Percentiles rank a stretch among this genome's conserved stretches.
phyloP scores from a whole-genome alignment of 2,329 filamentous ascomycete genomes.

The Davidsoniella neocaledoniae region DNA sequence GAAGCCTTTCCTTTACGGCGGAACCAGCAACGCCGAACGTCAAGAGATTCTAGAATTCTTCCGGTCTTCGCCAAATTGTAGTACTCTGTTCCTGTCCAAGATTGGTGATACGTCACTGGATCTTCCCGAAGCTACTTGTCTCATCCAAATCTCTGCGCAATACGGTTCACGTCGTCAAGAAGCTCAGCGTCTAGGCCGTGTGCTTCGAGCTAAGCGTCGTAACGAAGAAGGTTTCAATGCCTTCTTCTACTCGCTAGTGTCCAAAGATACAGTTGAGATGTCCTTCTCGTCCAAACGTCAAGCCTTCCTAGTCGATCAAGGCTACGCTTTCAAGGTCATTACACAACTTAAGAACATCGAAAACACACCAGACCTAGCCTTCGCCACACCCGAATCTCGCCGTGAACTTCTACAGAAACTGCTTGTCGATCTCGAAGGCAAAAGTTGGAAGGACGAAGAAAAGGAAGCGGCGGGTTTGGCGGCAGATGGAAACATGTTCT shows the following conservation, averaged over 20 bases:
- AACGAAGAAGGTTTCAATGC: conserved; percentile 98
- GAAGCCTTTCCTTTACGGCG: conserved; percentile 84
- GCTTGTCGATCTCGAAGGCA: conserved; percentile 60
- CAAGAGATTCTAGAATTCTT: conserved; percentile 84
- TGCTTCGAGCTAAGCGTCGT: conserved; percentile 81
- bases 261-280: conserved; percentile 96
- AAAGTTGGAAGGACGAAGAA: conserved; percentile 13
- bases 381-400: conserved; percentile 61
- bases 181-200: conserved; percentile 81
- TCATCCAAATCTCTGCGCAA: conserved; percentile 95
- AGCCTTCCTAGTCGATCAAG: conserved; percentile 92
- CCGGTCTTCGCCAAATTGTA: conserved; percentile 76
- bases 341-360: conserved; percentile 88
- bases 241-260: conserved; percentile 95
- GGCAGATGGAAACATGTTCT: conserved; percentile 14
- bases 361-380: conserved; percentile 62
- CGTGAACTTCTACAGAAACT: conserved; percentile 80
- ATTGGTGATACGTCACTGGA: conserved; percentile 98
- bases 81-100: conserved; percentile 90
- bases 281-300: conserved; percentile 93
- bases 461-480: conserved; percentile 8
- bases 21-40: conserved; percentile 71
- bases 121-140: conserved; percentile 83
- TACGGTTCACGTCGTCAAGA: conserved; percentile 95
- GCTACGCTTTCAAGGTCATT: conserved; percentile 98